A percentile compares a stretch with the other conserved stretches of the same genome.
Evolutionary conservation across 2,329 filamentous ascomycete species (phyloP).

Genomic region (Colletotrichum sojae): DNA sequence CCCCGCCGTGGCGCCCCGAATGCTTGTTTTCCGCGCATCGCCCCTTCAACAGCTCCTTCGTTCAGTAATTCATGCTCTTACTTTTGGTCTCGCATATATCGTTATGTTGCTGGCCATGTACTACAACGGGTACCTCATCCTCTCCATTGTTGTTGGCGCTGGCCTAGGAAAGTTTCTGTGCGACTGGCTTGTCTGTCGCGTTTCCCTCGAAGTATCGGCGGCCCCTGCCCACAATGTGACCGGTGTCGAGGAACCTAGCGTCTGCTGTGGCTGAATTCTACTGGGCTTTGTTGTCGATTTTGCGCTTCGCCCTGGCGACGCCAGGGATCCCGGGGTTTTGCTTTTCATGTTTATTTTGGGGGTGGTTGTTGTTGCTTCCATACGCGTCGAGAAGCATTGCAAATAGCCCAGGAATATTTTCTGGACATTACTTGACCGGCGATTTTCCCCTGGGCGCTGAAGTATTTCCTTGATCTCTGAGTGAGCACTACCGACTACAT

Average conservation of each 20-base stretch:
- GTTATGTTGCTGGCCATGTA: constrained; percentile 63
- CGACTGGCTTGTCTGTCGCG: constrained; percentile 64
- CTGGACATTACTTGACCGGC: too few relatives aligned
- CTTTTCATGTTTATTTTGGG: constrained; percentile 1
- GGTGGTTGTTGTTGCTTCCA: too few relatives aligned
- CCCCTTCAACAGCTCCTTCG: constrained; percentile 58
- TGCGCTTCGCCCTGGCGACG: too few relatives aligned
- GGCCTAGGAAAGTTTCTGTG: constrained; percentile 68
- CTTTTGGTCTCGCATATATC: constrained; percentile 60
- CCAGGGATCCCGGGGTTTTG: background rate
- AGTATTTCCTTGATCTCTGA: too few relatives aligned
- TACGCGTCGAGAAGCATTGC: background rate
- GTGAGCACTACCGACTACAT: too few relatives aligned
- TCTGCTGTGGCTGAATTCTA: constrained; percentile 60
- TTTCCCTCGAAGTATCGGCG: constrained; percentile 43
- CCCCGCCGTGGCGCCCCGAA: constrained; percentile 38
- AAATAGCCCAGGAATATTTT: background rate
- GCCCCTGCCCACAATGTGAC: constrained; percentile 43
- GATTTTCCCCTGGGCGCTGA: too few relatives aligned
- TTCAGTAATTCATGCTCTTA: constrained; percentile 54
- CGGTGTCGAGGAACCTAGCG: constrained; percentile 61
- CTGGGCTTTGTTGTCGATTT: background rate
- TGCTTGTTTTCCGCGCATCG: constrained; percentile 55
- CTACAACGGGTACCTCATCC: constrained; percentile 62
- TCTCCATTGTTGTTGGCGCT: constrained; percentile 62